phyloP scores from a whole-genome alignment of 345 rosid genomes.

The Camelina sativa region DNA sequence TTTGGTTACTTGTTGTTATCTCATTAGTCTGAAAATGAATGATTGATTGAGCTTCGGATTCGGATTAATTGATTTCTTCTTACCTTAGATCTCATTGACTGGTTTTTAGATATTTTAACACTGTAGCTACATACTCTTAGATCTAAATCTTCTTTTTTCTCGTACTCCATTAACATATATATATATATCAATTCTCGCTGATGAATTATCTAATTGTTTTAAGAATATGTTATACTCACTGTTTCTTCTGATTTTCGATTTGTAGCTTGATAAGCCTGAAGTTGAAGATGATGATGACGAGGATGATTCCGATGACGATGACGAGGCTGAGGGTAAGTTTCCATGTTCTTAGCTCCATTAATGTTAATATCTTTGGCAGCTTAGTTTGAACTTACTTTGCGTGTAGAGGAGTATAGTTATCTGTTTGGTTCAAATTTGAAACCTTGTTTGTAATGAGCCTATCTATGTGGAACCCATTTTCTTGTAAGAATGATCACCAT shows the following conservation, averaged over 20 bases:
- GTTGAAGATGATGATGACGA: conserved; percentile 73
- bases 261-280: conserved; percentile 64
- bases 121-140: neutral
- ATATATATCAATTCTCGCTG: neutral
- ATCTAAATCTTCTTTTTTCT: conserved; percentile 26
- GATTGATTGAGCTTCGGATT: conserved; percentile 10
- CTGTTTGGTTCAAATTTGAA: neutral
- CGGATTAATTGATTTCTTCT: neutral
- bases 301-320: conserved; percentile 68
- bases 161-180: neutral
- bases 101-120: conserved; percentile 6
- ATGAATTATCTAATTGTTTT: neutral
- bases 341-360: neutral
- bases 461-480: neutral
- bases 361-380: neutral
- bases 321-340: conserved; percentile 57
- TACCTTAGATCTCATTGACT: conserved; percentile 6
- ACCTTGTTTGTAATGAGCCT: neutral
- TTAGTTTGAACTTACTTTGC: neutral
- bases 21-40: neutral
- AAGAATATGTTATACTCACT: too few relatives aligned
- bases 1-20: neutral
- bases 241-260: neutral
- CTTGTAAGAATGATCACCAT: neutral
- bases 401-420: neutral